Evolutionary conservation across 257 asterid species (phyloP).

Genomic region (Jaltomata sinuosa): DNA sequence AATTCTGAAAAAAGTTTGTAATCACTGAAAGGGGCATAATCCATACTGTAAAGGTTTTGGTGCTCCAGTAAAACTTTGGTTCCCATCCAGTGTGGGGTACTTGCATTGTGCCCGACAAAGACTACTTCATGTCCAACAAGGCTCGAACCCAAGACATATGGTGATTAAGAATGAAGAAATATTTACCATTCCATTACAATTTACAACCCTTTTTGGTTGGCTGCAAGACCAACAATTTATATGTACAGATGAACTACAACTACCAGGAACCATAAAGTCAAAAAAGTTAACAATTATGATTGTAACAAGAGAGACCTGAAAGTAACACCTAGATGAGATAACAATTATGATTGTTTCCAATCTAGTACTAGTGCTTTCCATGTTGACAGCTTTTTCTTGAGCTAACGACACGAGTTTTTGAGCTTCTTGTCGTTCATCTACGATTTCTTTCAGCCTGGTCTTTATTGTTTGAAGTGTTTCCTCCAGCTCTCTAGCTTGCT

Average conservation of each 20-base stretch:
- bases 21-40: too few species aligned
- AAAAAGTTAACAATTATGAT: not conserved
- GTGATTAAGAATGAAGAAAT: not conserved
- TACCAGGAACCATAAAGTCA: not conserved
- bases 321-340: not conserved
- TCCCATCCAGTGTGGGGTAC: too few species aligned
- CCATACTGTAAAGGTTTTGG: too few species aligned
- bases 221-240: not conserved
- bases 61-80: too few species aligned
- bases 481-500: too few species aligned
- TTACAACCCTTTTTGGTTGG: too few species aligned
- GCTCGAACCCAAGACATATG: not conserved
- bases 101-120: not conserved
- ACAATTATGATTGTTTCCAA: not conserved
- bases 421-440: not conserved
- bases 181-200: not conserved
- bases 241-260: not conserved
- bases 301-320: not conserved
- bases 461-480: not conserved
- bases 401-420: not conserved
- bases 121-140: too few species aligned
- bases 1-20: too few species aligned
- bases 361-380: not conserved
- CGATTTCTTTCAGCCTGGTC: not conserved
- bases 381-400: constrained; percentile 3